A percentile compares a stretch with the other conserved stretches of the same genome.
These are phyloP conservation scores for Dipodascopsis uninucleata DNA, from an alignment of 805 yeast genomes.

Conservation along the genomic window DNA sequence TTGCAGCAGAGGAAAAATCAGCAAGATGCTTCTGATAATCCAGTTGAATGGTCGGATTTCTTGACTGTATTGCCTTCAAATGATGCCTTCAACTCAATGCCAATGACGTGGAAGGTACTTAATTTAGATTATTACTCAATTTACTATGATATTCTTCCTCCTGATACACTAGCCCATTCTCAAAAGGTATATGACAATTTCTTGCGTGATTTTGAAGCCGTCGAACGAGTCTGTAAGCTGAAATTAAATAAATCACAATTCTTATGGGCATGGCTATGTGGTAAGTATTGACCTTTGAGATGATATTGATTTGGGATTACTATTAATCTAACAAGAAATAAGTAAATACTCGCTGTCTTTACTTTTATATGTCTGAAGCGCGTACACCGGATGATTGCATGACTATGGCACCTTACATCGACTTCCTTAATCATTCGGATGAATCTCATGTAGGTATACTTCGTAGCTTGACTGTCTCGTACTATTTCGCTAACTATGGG, in stretches of 20 bases:
- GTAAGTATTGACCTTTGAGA: too few relatives aligned
- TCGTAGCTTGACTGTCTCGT: background rate
- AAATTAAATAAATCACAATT: constrained; percentile 35
- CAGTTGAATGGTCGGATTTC: constrained; percentile 62
- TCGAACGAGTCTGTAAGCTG: constrained; percentile 23
- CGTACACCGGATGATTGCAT: constrained; percentile 58
- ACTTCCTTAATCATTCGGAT: constrained; percentile 69
- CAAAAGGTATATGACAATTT: constrained; percentile 34
- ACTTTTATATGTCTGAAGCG: constrained; percentile 61
- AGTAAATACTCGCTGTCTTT: constrained; percentile 86
- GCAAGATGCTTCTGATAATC: constrained; percentile 33
- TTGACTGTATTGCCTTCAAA: constrained; percentile 57
- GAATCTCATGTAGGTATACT: constrained; percentile 8
- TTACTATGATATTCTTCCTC: too few relatives aligned
- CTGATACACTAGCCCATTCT: constrained; percentile 15
- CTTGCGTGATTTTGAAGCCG: constrained; percentile 44
- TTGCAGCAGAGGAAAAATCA: constrained; percentile 4
- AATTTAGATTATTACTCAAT: constrained; percentile 4
- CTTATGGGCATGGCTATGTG: constrained; percentile 74
- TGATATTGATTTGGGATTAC: too few relatives aligned
- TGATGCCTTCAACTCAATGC: constrained; percentile 53
- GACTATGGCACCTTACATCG: constrained; percentile 89
- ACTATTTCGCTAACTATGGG: background rate
- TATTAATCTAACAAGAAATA: too few relatives aligned
- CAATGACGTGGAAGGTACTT: constrained; percentile 54